Evolutionary conservation across 352 stramenopile genomes (phyloP).

Genomic region (Globisporangium recalcitrans): DNA sequence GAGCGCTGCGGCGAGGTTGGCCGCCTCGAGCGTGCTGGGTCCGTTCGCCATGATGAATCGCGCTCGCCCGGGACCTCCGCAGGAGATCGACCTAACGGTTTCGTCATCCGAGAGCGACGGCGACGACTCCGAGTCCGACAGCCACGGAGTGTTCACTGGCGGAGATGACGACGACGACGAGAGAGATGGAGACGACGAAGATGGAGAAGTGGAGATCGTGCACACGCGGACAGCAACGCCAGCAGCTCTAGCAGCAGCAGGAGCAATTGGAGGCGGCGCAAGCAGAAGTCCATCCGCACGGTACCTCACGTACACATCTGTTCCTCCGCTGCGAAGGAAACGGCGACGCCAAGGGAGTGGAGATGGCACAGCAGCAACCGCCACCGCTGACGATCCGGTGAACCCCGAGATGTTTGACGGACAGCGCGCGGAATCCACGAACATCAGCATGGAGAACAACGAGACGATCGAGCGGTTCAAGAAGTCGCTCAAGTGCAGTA

Average conservation of each 20-base stretch:
- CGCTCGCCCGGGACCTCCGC: constrained; percentile 9
- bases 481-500: constrained; percentile 71
- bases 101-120: constrained; percentile 38
- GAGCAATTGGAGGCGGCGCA: not conserved
- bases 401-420: constrained; percentile 28
- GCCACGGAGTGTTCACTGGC: not conserved
- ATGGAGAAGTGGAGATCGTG: constrained; percentile 59
- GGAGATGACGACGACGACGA: constrained; percentile 10
- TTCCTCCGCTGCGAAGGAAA: constrained; percentile 31
- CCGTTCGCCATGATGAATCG: constrained; percentile 8
- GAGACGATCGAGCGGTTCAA: constrained; percentile 79
- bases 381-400: not conserved
- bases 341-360: constrained; percentile 27
- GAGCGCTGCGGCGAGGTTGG: not conserved
- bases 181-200: constrained; percentile 10
- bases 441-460: constrained; percentile 65
- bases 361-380: not conserved
- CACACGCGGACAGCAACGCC: not conserved
- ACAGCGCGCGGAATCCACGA: constrained; percentile 55
- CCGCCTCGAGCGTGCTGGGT: not conserved
- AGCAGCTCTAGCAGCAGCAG: not conserved
- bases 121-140: not conserved
- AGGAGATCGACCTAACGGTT: constrained; percentile 68
- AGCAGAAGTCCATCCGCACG: constrained; percentile 12
- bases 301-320: constrained; percentile 17